A percentile compares a stretch with the other conserved stretches of the same genome.
Evolutionary conservation across 371 early-diverging fungal species (phyloP).

Genomic region (Mortierella sp.): DNA sequence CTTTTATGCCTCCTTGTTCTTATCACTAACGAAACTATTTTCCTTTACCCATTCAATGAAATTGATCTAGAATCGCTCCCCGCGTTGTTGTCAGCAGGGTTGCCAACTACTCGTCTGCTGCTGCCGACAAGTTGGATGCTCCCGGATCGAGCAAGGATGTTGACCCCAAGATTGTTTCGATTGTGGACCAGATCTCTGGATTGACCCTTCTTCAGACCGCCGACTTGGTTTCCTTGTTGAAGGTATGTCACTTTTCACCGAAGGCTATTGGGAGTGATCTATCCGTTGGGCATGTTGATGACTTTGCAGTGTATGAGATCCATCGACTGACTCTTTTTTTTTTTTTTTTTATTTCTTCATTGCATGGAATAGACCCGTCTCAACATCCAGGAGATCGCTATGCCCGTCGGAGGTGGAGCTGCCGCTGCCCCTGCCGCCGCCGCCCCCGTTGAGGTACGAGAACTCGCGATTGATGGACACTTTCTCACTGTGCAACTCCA

Average conservation of each 20-base stretch:
- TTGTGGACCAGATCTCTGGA: conserved; percentile 91
- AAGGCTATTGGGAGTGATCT: background rate
- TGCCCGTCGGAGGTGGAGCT: conserved; percentile 83
- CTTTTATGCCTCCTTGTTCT: background rate
- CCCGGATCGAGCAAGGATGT: conserved; percentile 69
- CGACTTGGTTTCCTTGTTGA: conserved; percentile 88
- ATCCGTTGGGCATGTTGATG: background rate
- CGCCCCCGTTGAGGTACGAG: conserved; percentile 64
- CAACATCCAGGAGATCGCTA: conserved; percentile 94
- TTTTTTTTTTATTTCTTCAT: conserved; percentile 4
- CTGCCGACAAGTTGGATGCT: conserved; percentile 62
- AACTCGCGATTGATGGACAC: background rate
- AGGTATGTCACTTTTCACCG: conserved; percentile 68
- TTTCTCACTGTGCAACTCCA: background rate
- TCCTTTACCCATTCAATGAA: background rate
- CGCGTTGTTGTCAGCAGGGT: conserved; percentile 52
- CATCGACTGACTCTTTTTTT: background rate
- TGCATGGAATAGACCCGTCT: conserved; percentile 74
- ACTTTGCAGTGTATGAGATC: background rate
- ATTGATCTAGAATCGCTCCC: conserved; percentile 44
- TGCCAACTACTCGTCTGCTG: conserved; percentile 55
- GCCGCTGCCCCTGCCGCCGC: conserved; percentile 77
- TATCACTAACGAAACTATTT: background rate
- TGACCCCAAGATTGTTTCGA: conserved; percentile 83
- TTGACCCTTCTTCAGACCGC: conserved; percentile 95